Evolutionary conservation across 2,329 filamentous ascomycete genomes (phyloP), one percentile per base, ranked within the genome.

Genomic region (Bipolaris gigantea): DNA sequence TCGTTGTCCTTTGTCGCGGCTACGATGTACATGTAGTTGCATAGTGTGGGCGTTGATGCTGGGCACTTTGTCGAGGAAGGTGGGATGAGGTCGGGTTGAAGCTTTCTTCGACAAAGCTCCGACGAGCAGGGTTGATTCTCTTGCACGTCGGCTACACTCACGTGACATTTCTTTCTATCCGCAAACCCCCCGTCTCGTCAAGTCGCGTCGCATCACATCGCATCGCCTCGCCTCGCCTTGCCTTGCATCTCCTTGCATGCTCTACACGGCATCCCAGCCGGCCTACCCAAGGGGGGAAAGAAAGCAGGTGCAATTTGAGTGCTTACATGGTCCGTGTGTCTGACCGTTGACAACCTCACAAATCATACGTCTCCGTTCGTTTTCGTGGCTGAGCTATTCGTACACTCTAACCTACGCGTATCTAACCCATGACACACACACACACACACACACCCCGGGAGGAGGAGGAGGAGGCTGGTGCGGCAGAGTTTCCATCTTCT

Each of bases 81-180:
- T 46, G 33, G 18, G 21, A 36, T 46, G 43, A 46, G 27, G 43
- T 46, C n/a, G 13, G 36, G 43, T 36, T 36, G 36, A 36, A 46
- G 13, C 32, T 30, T 30, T 10, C 21, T 36, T 13, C 23, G 33
- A 25, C 43, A 27, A 33, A 9, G 43, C 43, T 32, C 35, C n/a
- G 7, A 16, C 15, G 19, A 9, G 33, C n/a, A 4, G 10, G 25
- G 6, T 32, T 6, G 25, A 11, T 32, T 6, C n/a, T 27, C 40
- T 19, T 30, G 15, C 25, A 21, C 21, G 18, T 23, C 23, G 8
- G 38, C 21, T 15, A 8, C 23, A 13, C 38, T 13, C 38, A 23
- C 19, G 38, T 15, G 5, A 25, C 11, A 8, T 16, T 8, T 36
- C 23, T 25, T 23, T 23, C 15, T 27, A 4, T 36, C 35, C 35